Evolutionary conservation across 2,329 filamentous ascomycete genomes (phyloP), one percentile per base, ranked within the genome.

Genomic region (Botrytis aclada): DNA sequence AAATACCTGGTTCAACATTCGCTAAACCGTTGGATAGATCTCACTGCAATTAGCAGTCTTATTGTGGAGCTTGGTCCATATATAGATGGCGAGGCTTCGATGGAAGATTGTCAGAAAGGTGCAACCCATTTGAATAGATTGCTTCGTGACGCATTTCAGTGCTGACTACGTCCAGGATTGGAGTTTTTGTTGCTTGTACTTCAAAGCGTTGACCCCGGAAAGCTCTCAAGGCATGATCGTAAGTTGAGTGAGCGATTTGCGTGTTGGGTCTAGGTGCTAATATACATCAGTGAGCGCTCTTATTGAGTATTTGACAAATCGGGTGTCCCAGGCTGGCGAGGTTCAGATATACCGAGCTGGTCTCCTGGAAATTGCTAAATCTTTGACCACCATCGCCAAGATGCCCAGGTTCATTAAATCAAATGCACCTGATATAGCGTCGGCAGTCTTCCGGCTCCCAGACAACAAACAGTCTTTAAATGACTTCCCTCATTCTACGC

Each of bases 21-120:
- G 25, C 39, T 72, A 47, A 72, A 29, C 32, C 43, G 0, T n/a
- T 56, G 6, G 8, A 39, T 69, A 72, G 70, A 34, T 60, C 47
- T 66, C 54, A 20, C 25, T n/a, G 62, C 43, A 56, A 72, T 72
- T 20, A 72, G 47, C 10, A 45, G 37, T 22, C 54, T 72, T 37
- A 58, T 72, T 32, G 22, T 32, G 18, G 70, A 72, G 29, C 70
- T 72, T 60, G 70, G 70, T 25, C 70, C 70, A 18, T 72, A 69
- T 60, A 69, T 72, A 22, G 51, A 45, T 45, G 70, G 62, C 14
- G 70, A 72, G 34, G 70, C 70, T 34, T 67, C 70, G 2, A 72
- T 72, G 20, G 54, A 70, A 9, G 77, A 77, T 77, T 69, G 75
- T 73, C 20, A 74, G 73, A 77, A 72, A 72, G 77, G 78, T 76